Percentiles rank a stretch among this genome's conserved stretches.
Conservation (phyloP, 2,329 filamentous ascomycete genomes). For the Nothomitra cinnamomea region DNA sequence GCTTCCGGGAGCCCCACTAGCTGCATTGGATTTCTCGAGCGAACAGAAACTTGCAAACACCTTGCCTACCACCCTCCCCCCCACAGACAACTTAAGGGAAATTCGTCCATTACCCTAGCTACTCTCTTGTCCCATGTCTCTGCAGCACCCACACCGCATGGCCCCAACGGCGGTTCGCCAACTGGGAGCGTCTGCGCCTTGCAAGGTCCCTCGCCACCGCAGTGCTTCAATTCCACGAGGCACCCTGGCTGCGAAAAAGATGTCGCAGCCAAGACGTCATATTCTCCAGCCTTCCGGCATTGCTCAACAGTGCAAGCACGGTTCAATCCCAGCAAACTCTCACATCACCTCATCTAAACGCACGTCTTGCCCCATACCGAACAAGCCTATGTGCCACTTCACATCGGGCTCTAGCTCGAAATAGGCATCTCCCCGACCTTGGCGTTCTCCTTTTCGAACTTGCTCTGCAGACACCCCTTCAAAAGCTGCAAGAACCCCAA, state of each 20-base stretch:
- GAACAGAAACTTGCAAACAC: background rate
- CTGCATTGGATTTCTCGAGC: background rate
- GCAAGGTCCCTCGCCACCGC: conserved; percentile 10
- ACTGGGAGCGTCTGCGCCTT: conserved; percentile 5
- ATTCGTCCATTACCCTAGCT: background rate
- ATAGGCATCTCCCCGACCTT: conserved; percentile 11
- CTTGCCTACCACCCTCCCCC: background rate
- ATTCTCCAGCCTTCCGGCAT: conserved; percentile 5
- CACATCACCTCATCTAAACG: conserved; percentile 2
- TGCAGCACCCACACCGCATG: too few species aligned
- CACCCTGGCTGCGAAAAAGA: conserved; percentile 9
- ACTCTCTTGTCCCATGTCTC: background rate
- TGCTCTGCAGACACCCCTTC: conserved; percentile 8
- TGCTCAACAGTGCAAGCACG: background rate
- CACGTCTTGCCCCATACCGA: background rate
- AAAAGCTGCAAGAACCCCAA: conserved; percentile 3
- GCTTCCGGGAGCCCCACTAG: background rate
- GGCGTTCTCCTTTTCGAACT: conserved; percentile 13
- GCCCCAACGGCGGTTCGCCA: background rate
- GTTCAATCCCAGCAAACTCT: conserved; percentile 5
- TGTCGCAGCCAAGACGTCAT: conserved; percentile 11
- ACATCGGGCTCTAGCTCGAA: conserved; percentile 5
- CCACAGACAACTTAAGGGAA: background rate
- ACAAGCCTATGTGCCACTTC: background rate
- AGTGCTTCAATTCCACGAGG: conserved; percentile 12